A percentile compares a stretch with the other conserved stretches of the same genome.
Evolutionary conservation across 1,284 basidiomycete genomes (phyloP).

Genomic region (Naganishia sp.): DNA sequence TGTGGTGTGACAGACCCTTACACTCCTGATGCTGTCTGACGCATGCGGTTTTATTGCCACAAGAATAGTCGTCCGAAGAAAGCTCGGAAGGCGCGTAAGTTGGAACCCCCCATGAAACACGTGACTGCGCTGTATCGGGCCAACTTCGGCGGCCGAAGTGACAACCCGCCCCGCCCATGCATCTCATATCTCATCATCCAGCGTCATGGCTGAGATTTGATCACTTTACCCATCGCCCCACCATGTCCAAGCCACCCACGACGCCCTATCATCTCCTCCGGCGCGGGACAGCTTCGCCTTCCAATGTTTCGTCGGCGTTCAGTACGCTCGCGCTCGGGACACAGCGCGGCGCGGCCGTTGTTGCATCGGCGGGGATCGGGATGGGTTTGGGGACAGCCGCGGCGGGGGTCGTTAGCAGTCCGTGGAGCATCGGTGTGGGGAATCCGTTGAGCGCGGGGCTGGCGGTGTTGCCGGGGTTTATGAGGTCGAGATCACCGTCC

Average conservation of each 20-base stretch:
- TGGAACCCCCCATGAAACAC: too few species aligned
- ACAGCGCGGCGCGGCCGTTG: slow-evolving; percentile 10
- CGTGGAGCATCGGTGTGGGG: background rate
- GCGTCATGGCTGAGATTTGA: background rate
- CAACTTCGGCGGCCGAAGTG: slow-evolving; percentile 5
- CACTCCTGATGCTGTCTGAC: too few species aligned
- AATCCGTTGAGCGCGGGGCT: background rate
- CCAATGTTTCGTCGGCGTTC: slow-evolving; percentile 10
- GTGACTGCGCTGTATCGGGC: too few species aligned
- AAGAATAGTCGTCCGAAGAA: too few species aligned
- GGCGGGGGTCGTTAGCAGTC: background rate
- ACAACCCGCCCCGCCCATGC: background rate
- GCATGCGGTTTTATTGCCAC: too few species aligned
- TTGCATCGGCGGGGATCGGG: slow-evolving; percentile 12
- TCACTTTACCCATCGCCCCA: background rate
- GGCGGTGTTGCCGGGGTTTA: background rate
- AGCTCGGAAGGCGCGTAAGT: too few species aligned
- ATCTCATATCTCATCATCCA: too few species aligned
- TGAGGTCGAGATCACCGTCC: slow-evolving; percentile 4
- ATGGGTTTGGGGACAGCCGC: slow-evolving; percentile 3
- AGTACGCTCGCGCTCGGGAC: background rate
- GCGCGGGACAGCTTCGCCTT: slow-evolving; percentile 4
- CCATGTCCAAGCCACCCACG: slow-evolving; percentile 12
- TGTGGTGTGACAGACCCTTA: too few species aligned
- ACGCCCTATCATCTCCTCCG: slow-evolving; percentile 17